Evolutionary conservation across 352 stramenopile genomes (phyloP).

Genomic region (Phytophthora fragariae): DNA sequence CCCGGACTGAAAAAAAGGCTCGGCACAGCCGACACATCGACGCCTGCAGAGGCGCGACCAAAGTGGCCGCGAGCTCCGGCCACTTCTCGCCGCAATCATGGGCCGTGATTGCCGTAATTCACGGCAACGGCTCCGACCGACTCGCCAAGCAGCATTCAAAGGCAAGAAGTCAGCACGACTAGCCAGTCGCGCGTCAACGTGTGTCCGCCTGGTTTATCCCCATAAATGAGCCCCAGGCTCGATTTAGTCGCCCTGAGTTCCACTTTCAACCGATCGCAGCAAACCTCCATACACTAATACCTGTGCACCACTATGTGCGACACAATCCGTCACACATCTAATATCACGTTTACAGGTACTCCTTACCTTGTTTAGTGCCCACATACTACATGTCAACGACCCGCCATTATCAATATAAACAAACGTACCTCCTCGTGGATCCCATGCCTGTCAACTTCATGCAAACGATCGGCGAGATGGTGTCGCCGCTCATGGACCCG

Average conservation of each 20-base stretch:
- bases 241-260: conserved; percentile 13
- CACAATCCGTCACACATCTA: neutral
- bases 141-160: conserved; percentile 13
- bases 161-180: conserved; percentile 23
- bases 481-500: conserved; percentile 15
- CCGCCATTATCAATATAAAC: conserved; percentile 15
- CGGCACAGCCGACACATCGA: neutral
- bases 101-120: no score
- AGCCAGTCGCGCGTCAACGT: conserved; percentile 11
- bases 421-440: neutral
- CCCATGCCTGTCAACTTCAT: conserved; percentile 15
- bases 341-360: neutral
- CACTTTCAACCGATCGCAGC: conserved; percentile 25
- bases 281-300: neutral
- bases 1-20: conserved; percentile 18
- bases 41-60: conserved; percentile 14
- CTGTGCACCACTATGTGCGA: neutral
- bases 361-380: neutral
- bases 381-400: neutral
- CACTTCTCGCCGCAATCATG: conserved; percentile 19
- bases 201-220: conserved; percentile 24
- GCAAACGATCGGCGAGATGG: conserved; percentile 23
- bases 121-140: neutral
- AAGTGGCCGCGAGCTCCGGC: conserved; percentile 4
- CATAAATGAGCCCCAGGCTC: conserved; percentile 33